Evolutionary conservation across 2,329 filamentous ascomycete genomes (phyloP).

Genomic region (Apiospora saccharicola): DNA sequence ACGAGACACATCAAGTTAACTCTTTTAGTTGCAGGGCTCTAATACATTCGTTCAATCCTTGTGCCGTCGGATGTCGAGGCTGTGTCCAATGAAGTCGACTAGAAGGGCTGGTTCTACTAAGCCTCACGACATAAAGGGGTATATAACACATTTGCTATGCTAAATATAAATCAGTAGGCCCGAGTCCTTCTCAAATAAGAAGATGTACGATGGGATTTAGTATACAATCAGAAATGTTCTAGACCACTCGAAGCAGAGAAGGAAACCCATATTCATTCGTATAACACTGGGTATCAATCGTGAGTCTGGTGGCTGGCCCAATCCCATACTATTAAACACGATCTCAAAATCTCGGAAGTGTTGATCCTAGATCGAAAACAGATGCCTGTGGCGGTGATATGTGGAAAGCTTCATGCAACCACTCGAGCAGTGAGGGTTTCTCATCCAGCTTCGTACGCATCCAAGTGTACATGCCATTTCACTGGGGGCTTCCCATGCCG

Average conservation of each 20-base stretch:
- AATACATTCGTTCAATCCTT: too few species aligned
- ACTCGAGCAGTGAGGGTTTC: background rate
- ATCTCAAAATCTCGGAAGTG: background rate
- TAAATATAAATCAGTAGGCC: too few species aligned
- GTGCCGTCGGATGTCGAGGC: too few species aligned
- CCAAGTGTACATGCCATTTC: background rate
- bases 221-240: background rate
- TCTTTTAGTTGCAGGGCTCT: too few species aligned
- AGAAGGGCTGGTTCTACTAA: too few species aligned
- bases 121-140: too few species aligned
- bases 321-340: background rate
- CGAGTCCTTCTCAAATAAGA: too few species aligned
- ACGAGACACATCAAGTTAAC: too few species aligned
- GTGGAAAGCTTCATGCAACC: background rate
- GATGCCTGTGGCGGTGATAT: background rate
- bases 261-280: background rate
- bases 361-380: background rate
- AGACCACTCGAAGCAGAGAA: background rate
- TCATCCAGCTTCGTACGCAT: background rate
- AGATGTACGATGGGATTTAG: too few species aligned
- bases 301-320: background rate
- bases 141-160: too few species aligned
- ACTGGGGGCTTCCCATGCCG: background rate
- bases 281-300: background rate
- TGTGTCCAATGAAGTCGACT: too few species aligned